Evolutionary conservation across 176 grass and related monocot species (phyloP).

Genomic region (Avena atlantica): DNA sequence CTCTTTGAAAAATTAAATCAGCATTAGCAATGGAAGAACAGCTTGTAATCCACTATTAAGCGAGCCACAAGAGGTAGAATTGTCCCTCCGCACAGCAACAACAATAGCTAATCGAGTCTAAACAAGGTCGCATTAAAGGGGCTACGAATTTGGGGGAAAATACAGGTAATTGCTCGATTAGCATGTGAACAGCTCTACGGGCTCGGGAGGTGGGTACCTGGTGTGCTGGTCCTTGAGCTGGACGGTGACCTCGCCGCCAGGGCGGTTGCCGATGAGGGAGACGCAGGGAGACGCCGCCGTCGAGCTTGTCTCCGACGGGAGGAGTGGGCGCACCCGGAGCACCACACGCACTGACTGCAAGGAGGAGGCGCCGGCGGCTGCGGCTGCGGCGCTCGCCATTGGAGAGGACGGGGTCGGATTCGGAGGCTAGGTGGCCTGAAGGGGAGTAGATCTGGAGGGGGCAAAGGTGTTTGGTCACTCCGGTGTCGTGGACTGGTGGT

Average conservation of each 20-base stretch:
- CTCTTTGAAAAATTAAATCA: neutral
- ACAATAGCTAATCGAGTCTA: neutral
- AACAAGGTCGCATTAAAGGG: neutral
- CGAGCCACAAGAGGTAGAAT: neutral
- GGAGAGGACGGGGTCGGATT: conserved; percentile 9
- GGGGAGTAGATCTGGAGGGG: neutral
- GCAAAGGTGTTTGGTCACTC: neutral
- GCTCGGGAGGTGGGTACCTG: conserved; percentile 48
- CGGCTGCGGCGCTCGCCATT: conserved; percentile 43
- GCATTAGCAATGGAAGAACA: neutral
- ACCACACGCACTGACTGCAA: conserved; percentile 73
- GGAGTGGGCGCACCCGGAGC: conserved; percentile 85
- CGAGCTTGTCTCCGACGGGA: conserved; percentile 55
- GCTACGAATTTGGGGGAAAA: neutral
- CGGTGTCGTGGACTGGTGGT: neutral
- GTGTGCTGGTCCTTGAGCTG: conserved; percentile 81
- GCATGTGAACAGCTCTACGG: neutral
- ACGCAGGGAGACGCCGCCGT: conserved; percentile 50
- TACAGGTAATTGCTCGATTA: neutral
- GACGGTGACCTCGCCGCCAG: conserved; percentile 60
- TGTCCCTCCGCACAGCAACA: neutral
- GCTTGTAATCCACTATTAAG: neutral
- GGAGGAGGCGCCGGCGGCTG: conserved; percentile 8
- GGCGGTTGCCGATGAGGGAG: conserved; percentile 49
- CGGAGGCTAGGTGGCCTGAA: neutral